Conservation (phyloP, 352 stramenopile genomes). For the Pythium volutum region DNA sequence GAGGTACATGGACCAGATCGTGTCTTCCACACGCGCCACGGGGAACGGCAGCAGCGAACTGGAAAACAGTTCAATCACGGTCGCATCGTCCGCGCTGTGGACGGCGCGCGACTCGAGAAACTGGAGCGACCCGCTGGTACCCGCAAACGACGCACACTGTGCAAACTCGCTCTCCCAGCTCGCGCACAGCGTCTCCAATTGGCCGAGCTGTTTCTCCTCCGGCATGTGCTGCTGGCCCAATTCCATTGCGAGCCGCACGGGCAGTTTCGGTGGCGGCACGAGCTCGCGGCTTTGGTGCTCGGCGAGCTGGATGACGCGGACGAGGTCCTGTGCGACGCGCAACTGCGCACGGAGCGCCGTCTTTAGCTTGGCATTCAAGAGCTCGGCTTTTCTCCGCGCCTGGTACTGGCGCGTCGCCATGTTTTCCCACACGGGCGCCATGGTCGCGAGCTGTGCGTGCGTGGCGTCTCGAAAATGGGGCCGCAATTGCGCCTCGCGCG, state of each 20-base stretch:
- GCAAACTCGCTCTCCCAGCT: constrained; percentile 4
- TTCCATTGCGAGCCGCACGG: constrained; percentile 4
- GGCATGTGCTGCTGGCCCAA: constrained; percentile 1
- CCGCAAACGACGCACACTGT: constrained; percentile 1
- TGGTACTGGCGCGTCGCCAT: constrained; percentile 17
- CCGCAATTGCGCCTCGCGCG: constrained; percentile 1
- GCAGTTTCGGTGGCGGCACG: background rate
- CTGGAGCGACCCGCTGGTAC: background rate
- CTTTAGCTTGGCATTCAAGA: constrained; percentile 11
- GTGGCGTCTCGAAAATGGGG: background rate
- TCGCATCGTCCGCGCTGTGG: background rate
- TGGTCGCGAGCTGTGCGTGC: constrained; percentile 5
- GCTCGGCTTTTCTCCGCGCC: constrained; percentile 1
- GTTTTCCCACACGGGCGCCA: constrained; percentile 22
- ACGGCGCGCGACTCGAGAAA: constrained; percentile 8
- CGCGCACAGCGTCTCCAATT: background rate
- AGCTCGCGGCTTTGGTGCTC: background rate
- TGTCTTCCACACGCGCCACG: background rate
- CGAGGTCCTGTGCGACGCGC: constrained; percentile 11
- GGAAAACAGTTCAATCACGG: constrained; percentile 3
- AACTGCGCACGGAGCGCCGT: background rate
- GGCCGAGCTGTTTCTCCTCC: constrained; percentile 8
- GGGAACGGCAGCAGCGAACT: constrained; percentile 6
- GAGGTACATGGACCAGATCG: constrained; percentile 1
- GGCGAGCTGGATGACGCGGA: constrained; percentile 7